Evolutionary conservation across 257 asterid genomes (phyloP).

Genomic region (Fraxinus cuspidata): DNA sequence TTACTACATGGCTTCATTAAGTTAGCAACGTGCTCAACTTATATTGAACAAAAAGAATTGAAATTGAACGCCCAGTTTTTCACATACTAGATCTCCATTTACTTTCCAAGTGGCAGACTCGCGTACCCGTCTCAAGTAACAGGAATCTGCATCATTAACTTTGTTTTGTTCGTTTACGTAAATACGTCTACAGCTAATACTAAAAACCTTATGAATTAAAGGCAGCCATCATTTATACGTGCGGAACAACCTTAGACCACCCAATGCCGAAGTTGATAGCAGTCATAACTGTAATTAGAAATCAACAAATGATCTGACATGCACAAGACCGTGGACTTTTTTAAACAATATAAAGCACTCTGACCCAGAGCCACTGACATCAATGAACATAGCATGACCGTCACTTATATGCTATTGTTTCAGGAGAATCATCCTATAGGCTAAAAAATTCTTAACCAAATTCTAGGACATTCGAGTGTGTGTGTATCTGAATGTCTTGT

Average conservation of each 20-base stretch:
- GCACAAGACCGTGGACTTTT: not conserved
- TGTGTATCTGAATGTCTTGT: not conserved
- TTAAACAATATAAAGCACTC: not conserved
- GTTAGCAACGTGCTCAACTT: not conserved
- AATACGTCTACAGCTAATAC: not conserved
- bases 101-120: not conserved
- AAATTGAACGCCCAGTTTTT: not conserved
- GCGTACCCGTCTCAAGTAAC: not conserved
- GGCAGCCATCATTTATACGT: not conserved
- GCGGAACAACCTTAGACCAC: not conserved
- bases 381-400: not conserved
- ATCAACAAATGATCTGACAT: not conserved
- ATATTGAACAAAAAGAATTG: not conserved
- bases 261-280: not conserved
- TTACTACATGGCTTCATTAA: not conserved
- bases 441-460: not conserved
- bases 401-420: not conserved
- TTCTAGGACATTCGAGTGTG: not conserved
- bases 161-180: not conserved
- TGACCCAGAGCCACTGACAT: not conserved
- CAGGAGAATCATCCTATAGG: not conserved
- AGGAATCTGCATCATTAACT: not conserved
- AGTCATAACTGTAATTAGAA: not conserved
- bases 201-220: not conserved
- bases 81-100: not conserved